Percentiles rank a stretch among this genome's conserved stretches.
phyloP scores from a whole-genome alignment of 441 rosid species.

The Gossypium laxum region DNA sequence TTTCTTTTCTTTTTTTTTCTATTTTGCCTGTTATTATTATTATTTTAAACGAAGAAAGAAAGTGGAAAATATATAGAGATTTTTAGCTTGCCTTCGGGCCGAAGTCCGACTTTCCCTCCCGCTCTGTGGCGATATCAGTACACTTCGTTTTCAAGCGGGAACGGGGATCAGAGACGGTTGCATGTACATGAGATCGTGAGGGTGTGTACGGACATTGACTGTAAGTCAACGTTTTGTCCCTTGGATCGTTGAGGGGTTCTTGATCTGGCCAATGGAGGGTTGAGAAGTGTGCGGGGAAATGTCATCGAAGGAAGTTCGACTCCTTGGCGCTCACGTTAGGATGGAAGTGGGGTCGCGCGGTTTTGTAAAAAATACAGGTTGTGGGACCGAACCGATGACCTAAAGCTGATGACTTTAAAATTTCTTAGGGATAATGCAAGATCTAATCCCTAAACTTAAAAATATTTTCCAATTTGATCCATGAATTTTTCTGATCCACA shows the following conservation, averaged over 20 bases:
- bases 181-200: background rate
- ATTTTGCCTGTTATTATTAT: background rate
- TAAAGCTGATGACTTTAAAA: background rate
- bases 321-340: slow-evolving; percentile 5
- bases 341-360: background rate
- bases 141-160: background rate
- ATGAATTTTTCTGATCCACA: too few relatives aligned
- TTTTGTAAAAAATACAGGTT: background rate
- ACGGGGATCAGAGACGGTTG: background rate
- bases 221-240: background rate
- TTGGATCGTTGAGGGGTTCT: background rate
- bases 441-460: too few relatives aligned
- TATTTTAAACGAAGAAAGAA: background rate
- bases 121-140: background rate
- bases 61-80: background rate
- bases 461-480: too few relatives aligned
- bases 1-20: background rate
- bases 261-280: slow-evolving; percentile 2
- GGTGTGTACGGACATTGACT: background rate
- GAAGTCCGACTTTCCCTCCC: slow-evolving; percentile 9
- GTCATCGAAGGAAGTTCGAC: background rate
- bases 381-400: background rate
- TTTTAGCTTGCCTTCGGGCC: background rate
- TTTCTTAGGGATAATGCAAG: background rate
- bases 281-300: background rate